Evolutionary conservation across 495 filamentous ascomycete genomes (phyloP).

Genomic region (Aspergillus panamensis): DNA sequence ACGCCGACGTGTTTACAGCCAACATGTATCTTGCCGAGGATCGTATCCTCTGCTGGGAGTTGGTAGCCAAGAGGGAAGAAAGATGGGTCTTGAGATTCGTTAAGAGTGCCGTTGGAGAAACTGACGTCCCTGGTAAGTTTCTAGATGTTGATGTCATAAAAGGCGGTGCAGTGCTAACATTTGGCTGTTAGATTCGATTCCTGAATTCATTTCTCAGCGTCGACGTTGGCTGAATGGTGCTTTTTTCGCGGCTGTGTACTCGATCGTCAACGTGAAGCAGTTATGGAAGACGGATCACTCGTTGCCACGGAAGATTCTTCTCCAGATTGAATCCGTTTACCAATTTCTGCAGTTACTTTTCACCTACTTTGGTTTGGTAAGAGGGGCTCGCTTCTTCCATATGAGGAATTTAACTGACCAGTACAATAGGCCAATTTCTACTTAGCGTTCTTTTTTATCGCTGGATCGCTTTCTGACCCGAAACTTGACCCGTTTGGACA

Average conservation of each 20-base stretch:
- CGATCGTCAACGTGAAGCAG: slow-evolving; percentile 88
- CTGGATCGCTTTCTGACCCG: slow-evolving; percentile 82
- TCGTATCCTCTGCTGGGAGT: slow-evolving; percentile 97
- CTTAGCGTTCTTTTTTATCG: slow-evolving; percentile 97
- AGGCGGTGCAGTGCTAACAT: slow-evolving; percentile 1
- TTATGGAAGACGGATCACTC: slow-evolving; percentile 95
- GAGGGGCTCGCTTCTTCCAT: slow-evolving; percentile 12
- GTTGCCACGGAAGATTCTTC: slow-evolving; percentile 76
- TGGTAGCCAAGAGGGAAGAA: slow-evolving; percentile 92
- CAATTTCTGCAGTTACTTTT: slow-evolving; percentile 88
- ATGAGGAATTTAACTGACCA: background rate
- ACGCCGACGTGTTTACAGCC: slow-evolving; percentile 97
- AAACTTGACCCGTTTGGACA: slow-evolving; percentile 86
- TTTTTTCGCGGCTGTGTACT: slow-evolving; percentile 98
- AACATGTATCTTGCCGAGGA: slow-evolving; percentile 99
- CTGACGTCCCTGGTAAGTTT: slow-evolving; percentile 84
- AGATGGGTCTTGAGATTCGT: slow-evolving; percentile 98
- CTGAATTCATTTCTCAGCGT: slow-evolving; percentile 95
- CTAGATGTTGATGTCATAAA: background rate
- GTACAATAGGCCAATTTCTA: slow-evolving; percentile 83
- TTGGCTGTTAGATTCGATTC: slow-evolving; percentile 37
- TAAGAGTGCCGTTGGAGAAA: slow-evolving; percentile 91
- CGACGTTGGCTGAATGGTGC: slow-evolving; percentile 97
- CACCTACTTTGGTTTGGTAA: slow-evolving; percentile 89
- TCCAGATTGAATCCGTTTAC: slow-evolving; percentile 96